Percentiles rank a stretch among this genome's conserved stretches.
phyloP scores from a whole-genome alignment of 495 filamentous ascomycete species.

The Penicillium lividum region DNA sequence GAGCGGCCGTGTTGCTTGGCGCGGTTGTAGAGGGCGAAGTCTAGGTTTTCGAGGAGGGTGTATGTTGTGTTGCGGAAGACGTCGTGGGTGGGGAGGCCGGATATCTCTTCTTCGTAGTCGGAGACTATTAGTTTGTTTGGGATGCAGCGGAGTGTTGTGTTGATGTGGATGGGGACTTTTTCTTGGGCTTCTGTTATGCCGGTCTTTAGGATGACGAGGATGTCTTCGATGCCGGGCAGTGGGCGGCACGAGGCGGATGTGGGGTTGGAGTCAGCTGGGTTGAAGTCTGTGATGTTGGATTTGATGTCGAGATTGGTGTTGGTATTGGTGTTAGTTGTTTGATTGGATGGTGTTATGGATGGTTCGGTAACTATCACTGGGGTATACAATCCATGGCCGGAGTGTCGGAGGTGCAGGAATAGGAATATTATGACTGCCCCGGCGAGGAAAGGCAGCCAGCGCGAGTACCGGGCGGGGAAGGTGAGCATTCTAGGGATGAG shows the following conservation, averaged over 20 bases:
- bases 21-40: constrained; percentile 48
- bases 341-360: background rate
- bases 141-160: constrained; percentile 48
- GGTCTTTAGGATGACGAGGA: constrained; percentile 50
- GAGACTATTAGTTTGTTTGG: constrained; percentile 50
- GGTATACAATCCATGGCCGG: constrained; percentile 10
- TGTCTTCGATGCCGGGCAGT: constrained; percentile 35
- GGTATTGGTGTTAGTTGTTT: background rate
- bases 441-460: constrained; percentile 24
- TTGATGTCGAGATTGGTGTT: background rate
- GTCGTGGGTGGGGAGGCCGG: constrained; percentile 39
- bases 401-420: constrained; percentile 21
- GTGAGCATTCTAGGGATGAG: constrained; percentile 17
- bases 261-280: background rate
- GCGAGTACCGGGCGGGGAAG: constrained; percentile 30
- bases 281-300: background rate
- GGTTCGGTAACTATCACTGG: constrained; percentile 9
- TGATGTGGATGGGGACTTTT: constrained; percentile 46
- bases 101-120: constrained; percentile 50
- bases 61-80: constrained; percentile 43
- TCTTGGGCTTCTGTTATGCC: constrained; percentile 48
- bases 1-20: constrained; percentile 36
- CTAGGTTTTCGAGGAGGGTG: constrained; percentile 31
- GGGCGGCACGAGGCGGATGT: constrained; percentile 23
- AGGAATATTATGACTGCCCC: constrained; percentile 16